These are phyloP conservation scores for Coemansia sp. DNA, from an alignment of 192 early-diverging fungal species.

Conservation along the genomic window DNA sequence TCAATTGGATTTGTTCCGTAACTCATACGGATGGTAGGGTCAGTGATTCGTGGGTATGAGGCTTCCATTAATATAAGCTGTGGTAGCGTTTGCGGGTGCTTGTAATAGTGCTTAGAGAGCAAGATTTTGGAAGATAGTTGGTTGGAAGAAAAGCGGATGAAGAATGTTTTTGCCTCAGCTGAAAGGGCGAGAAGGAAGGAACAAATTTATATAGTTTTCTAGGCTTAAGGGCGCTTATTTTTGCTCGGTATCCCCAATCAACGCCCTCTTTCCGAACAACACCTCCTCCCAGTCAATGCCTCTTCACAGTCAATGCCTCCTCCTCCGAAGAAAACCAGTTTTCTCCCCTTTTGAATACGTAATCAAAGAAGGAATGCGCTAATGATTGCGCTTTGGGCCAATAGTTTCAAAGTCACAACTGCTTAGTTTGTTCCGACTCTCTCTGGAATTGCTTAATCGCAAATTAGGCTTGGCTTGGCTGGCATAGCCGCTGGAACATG, in stretches of 20 bases:
- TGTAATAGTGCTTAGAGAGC: background rate
- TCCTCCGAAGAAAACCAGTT: no score
- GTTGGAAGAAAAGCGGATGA: background rate
- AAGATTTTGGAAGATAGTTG: background rate
- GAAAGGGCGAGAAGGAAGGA: background rate
- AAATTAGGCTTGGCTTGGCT: no score
- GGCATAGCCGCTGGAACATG: no score
- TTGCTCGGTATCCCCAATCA: no score
- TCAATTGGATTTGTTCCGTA: background rate
- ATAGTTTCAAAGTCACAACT: background rate
- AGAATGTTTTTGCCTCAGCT: background rate
- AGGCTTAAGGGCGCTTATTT: background rate
- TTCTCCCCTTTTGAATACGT: background rate
- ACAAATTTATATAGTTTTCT: background rate
- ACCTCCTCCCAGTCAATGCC: background rate
- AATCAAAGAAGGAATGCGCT: no score
- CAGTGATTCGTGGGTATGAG: background rate
- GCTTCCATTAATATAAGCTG: background rate
- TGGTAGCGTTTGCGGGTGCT: background rate
- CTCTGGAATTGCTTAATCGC: no score
- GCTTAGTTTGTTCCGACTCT: background rate
- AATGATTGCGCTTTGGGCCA: no score
- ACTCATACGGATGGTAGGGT: background rate
- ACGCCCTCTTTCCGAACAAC: no score
- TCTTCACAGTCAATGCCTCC: background rate